phyloP scores from a whole-genome alignment of 148 eudicot genomes.

The Fallopia convolvulus region DNA sequence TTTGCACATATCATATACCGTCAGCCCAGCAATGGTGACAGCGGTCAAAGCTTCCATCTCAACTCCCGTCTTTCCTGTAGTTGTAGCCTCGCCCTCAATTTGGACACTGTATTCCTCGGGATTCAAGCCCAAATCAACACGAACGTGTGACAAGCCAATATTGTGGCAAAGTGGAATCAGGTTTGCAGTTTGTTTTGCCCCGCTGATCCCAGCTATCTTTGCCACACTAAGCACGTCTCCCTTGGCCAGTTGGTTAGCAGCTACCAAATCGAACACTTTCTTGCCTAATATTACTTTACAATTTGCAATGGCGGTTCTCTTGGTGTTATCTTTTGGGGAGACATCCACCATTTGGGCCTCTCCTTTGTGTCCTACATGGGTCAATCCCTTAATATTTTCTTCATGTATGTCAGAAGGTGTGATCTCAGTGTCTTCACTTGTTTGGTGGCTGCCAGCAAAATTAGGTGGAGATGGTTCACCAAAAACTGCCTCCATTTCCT shows the following conservation, averaged over 20 bases:
- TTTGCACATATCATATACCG: constrained; percentile 97
- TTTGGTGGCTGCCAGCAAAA: constrained; percentile 14
- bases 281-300: constrained; percentile 75
- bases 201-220: constrained; percentile 72
- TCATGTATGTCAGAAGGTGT: constrained; percentile 20
- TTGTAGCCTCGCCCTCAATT: constrained; percentile 71
- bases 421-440: constrained; percentile 26
- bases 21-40: constrained; percentile 73
- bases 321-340: constrained; percentile 58
- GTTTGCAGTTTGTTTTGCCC: constrained; percentile 80
- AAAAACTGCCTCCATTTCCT: constrained; percentile 84
- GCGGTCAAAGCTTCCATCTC: constrained; percentile 99
- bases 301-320: constrained; percentile 77
- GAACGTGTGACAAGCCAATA: constrained; percentile 59
- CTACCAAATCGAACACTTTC: constrained; percentile 69
- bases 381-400: constrained; percentile 24
- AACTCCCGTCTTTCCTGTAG: constrained; percentile 87
- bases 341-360: constrained; percentile 97
- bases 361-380: constrained; percentile 62
- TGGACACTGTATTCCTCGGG: constrained; percentile 47
- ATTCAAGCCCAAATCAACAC: constrained; percentile 55
- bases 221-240: constrained; percentile 68
- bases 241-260: constrained; percentile 74
- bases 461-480: constrained; percentile 52
- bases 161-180: constrained; percentile 93